Conservation (phyloP, 169 alveolate species). For the Ichthyophthirius multifiliis region DNA sequence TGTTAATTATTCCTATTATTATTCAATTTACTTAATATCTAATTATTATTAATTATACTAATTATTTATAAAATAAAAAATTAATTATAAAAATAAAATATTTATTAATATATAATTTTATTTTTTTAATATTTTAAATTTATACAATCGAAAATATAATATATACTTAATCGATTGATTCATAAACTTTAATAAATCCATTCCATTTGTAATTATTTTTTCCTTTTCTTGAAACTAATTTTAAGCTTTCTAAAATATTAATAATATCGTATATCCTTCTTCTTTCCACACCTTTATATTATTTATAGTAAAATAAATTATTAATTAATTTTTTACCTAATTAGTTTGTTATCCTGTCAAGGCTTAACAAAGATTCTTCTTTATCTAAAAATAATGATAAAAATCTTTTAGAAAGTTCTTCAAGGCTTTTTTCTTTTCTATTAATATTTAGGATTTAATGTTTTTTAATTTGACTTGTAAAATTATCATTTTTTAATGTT, state of each 20-base stretch:
- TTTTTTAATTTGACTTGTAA: too few relatives aligned
- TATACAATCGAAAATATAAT: neutral
- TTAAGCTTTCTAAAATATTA: constrained; percentile 58
- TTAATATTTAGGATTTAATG: constrained; percentile 31
- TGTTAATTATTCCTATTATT: neutral
- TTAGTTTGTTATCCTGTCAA: constrained; percentile 51
- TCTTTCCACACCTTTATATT: constrained; percentile 49
- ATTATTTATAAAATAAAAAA: too few relatives aligned
- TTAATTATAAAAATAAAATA: too few relatives aligned
- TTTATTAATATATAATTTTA: too few relatives aligned
- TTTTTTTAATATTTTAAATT: too few relatives aligned
- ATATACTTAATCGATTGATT: constrained; percentile 18
- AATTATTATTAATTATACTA: too few relatives aligned
- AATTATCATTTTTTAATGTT: too few relatives aligned
- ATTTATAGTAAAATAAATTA: neutral
- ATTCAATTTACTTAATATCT: too few relatives aligned
- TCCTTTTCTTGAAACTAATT: constrained; percentile 56
- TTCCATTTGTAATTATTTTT: constrained; percentile 65
- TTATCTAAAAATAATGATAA: constrained; percentile 21
- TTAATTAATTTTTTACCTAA: constrained; percentile 26
- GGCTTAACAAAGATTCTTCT: constrained; percentile 37
- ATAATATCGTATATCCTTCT: constrained; percentile 70
- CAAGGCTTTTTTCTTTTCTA: constrained; percentile 70
- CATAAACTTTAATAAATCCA: constrained; percentile 44
- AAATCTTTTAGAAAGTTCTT: constrained; percentile 60